Evolutionary conservation across 306 rosid species (phyloP).

Genomic region (Clitoria ternatea): DNA sequence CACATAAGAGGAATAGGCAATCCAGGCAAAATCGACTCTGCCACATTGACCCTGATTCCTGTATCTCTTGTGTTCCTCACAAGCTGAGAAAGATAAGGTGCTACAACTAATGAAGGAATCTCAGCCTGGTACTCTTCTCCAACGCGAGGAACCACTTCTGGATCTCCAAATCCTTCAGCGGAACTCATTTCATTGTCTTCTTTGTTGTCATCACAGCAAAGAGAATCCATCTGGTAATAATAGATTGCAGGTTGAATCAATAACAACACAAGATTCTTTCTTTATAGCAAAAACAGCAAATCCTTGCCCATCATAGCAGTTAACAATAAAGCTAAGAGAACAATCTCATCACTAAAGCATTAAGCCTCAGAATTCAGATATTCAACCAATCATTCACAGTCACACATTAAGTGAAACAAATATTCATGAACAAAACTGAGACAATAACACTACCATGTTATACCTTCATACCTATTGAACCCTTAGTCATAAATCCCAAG

Average conservation of each 20-base stretch:
- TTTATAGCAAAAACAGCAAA: background rate
- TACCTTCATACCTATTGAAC: background rate
- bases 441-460: background rate
- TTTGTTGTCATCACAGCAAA: constrained; percentile 23
- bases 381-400: too few relatives aligned
- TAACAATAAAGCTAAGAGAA: background rate
- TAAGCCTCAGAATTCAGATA: background rate
- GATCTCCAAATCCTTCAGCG: constrained; percentile 31
- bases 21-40: constrained; percentile 27
- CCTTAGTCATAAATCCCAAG: background rate
- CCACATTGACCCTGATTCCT: background rate
- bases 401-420: constrained; percentile 10
- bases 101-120: constrained; percentile 34
- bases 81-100: constrained; percentile 22
- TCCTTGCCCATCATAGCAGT: background rate
- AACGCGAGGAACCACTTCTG: constrained; percentile 40
- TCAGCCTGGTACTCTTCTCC: constrained; percentile 58
- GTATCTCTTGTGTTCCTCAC: constrained; percentile 21
- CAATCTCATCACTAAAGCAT: constrained; percentile 4
- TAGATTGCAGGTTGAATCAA: constrained; percentile 6
- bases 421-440: too few relatives aligned
- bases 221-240: constrained; percentile 35
- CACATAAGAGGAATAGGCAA: constrained; percentile 36
- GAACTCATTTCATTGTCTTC: constrained; percentile 23
- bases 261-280: constrained; percentile 6